A percentile compares a stretch with the other conserved stretches of the same genome.
phyloP scores from a whole-genome alignment of 2,329 filamentous ascomycete species.

The Lecanosticta acicola region DNA sequence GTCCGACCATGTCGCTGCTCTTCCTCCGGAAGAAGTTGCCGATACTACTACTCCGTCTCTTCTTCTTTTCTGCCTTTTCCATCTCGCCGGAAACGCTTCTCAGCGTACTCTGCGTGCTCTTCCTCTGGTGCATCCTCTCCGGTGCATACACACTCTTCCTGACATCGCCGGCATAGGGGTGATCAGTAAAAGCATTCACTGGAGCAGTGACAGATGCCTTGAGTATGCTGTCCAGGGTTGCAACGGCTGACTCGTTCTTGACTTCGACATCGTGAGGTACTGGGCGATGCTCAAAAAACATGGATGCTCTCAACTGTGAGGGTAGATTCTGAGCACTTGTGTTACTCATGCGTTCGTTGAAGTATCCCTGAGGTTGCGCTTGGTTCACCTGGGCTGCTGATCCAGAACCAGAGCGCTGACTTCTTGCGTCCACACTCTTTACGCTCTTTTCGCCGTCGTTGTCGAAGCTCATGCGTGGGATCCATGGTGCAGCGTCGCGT shows the following conservation, averaged over 20 bases:
- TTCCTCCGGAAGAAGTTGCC: conserved; percentile 30
- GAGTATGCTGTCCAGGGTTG: conserved; percentile 83
- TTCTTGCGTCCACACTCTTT: background rate
- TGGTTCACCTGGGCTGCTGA: conserved; percentile 8
- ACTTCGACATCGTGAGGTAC: conserved; percentile 51
- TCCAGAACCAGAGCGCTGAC: conserved; percentile 9
- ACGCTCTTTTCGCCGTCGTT: conserved; percentile 10
- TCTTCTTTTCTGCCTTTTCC: conserved; percentile 18
- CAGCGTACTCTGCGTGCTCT: conserved; percentile 15
- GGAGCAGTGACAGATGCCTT: conserved; percentile 84
- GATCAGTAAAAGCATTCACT: conserved; percentile 85
- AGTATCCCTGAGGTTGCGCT: conserved; percentile 15
- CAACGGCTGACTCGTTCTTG: conserved; percentile 74
- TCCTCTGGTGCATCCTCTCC: conserved; percentile 17
- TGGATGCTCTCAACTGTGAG: conserved; percentile 80
- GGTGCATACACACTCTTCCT: conserved; percentile 68
- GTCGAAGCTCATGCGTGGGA: conserved; percentile 28
- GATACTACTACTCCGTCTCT: conserved; percentile 28
- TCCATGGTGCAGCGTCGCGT: conserved; percentile 48
- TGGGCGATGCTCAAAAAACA: conserved; percentile 74
- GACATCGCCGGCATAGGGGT: conserved; percentile 71
- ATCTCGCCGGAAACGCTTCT: background rate
- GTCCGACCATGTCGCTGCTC: conserved; percentile 33
- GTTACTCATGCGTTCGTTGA: conserved; percentile 34
- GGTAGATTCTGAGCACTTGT: conserved; percentile 53